Conservation (phyloP, 345 rosid genomes). For the Pelargonium nanum region DNA sequence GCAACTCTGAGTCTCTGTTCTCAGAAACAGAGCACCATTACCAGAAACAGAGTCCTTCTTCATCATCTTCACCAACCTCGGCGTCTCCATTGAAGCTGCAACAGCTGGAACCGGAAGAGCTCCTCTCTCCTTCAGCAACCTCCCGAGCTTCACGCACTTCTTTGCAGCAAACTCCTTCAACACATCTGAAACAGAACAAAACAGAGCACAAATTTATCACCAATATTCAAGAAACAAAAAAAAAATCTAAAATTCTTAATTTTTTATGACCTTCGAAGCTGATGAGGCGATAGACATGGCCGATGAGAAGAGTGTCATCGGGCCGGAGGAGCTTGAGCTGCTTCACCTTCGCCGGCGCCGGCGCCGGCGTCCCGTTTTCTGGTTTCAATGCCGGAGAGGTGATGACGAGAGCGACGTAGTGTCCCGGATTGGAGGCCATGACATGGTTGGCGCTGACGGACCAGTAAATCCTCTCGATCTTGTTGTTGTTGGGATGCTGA, state of each 20-base stretch:
- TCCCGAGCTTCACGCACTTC: no score
- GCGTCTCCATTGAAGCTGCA: no score
- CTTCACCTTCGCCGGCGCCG: conserved; percentile 39
- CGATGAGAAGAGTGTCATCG: conserved; percentile 54
- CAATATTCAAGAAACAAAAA: not conserved
- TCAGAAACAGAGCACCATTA: no score
- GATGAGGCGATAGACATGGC: conserved; percentile 63
- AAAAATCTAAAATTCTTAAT: not conserved
- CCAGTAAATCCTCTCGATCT: conserved; percentile 61
- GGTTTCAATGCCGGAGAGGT: conserved; percentile 31
- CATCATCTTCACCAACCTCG: no score
- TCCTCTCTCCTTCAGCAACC: no score
- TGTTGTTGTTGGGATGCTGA: conserved; percentile 64
- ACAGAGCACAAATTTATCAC: not conserved
- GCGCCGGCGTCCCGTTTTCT: conserved; percentile 17
- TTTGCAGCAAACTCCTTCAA: conserved; percentile 70
- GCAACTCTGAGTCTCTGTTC: no score
- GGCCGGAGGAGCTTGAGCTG: conserved; percentile 85
- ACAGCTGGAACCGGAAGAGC: no score
- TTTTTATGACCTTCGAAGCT: conserved; percentile 54
- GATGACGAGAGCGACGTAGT: conserved; percentile 68
- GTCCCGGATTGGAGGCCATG: conserved; percentile 70
- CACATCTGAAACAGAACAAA: conserved; percentile 33
- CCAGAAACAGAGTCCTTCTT: no score
- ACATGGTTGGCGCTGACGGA: conserved; percentile 61